These are phyloP conservation scores for Vaccinium myrtillus DNA, from an alignment of 148 eudicot genomes.

Conservation along the genomic window DNA sequence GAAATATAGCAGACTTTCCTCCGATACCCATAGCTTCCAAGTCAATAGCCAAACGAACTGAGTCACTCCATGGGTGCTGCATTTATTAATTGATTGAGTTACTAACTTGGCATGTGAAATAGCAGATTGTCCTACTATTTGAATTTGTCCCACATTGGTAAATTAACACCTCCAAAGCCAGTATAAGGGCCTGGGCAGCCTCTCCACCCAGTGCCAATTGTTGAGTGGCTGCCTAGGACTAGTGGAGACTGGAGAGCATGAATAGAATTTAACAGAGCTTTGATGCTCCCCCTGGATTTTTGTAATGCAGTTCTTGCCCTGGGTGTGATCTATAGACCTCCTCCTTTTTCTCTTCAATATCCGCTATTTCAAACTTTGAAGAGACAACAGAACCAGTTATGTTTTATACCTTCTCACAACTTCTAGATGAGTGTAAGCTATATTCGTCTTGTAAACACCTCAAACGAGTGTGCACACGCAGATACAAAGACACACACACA, in stretches of 20 bases:
- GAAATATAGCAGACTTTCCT: conserved; percentile 83
- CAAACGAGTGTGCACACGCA: background rate
- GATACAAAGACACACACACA: background rate
- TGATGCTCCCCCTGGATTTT: background rate
- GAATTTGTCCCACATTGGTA: background rate
- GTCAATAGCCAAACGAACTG: conserved; percentile 79
- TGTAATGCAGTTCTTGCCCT: background rate
- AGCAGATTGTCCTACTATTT: background rate
- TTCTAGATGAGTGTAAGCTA: background rate
- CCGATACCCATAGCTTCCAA: conserved; percentile 97
- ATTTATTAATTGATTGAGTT: conserved; percentile 3
- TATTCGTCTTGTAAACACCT: background rate
- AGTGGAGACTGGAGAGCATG: background rate
- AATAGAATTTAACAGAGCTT: background rate
- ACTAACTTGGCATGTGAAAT: background rate
- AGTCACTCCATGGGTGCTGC: conserved; percentile 98
- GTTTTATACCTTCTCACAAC: background rate
- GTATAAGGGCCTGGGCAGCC: too few species aligned
- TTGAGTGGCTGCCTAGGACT: background rate
- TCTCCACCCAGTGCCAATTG: too few species aligned
- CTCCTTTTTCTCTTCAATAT: background rate
- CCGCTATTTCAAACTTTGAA: background rate
- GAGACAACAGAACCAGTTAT: background rate
- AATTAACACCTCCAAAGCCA: too few species aligned
- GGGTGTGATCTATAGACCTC: conserved; percentile 2